Conservation (phyloP, 2,329 filamentous ascomycete species). For the Ambrosiella cleistominuta region DNA sequence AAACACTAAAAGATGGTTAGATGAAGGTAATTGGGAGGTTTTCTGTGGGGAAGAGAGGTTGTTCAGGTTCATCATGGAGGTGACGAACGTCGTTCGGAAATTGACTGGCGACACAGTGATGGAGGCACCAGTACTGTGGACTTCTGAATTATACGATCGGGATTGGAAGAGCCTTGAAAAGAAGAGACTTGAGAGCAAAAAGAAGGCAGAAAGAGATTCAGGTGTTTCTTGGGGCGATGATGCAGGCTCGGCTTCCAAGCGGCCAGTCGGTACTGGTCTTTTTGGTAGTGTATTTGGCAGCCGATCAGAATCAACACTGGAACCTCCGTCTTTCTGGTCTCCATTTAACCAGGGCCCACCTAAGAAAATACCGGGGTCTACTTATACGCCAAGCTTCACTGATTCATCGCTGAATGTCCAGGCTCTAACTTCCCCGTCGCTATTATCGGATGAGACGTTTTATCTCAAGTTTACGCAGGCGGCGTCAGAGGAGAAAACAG, state of each 20-base stretch:
- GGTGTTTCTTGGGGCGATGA: not conserved
- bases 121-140: conserved; percentile 79
- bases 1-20: conserved; percentile 66
- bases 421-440: conserved; percentile 21
- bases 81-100: conserved; percentile 71
- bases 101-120: conserved; percentile 69
- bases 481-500: conserved; percentile 47
- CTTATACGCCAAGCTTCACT: conserved; percentile 42
- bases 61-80: conserved; percentile 80
- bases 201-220: not conserved
- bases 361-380: conserved; percentile 40
- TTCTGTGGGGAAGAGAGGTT: conserved; percentile 95
- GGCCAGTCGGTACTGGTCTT: not conserved
- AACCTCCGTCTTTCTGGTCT: conserved; percentile 59
- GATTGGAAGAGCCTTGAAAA: conserved; percentile 49
- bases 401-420: conserved; percentile 29
- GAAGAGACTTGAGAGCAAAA: conserved; percentile 3
- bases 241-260: not conserved
- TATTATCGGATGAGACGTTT: conserved; percentile 50
- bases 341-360: conserved; percentile 57
- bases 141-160: conserved; percentile 69
- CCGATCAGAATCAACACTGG: not conserved
- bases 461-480: conserved; percentile 31
- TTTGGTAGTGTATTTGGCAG: not conserved
- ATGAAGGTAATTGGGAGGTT: conserved; percentile 68